phyloP scores from a whole-genome alignment of 176 grass and related monocot species.

The Miscanthus lutarioriparius region DNA sequence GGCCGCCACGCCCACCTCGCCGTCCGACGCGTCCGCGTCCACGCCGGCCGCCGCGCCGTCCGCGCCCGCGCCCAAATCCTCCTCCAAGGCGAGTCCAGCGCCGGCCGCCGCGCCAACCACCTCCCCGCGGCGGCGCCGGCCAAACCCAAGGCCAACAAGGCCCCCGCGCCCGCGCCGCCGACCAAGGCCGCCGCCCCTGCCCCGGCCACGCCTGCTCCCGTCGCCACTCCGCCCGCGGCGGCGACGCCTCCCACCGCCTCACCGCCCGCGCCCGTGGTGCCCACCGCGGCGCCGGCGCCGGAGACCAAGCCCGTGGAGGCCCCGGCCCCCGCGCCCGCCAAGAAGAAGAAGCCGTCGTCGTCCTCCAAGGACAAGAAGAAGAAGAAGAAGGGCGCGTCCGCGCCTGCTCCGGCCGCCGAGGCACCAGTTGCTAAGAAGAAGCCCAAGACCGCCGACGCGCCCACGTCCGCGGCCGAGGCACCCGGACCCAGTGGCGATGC shows the following conservation, averaged over 20 bases:
- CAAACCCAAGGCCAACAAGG: slow-evolving; percentile 26
- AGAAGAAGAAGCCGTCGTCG: slow-evolving; percentile 46
- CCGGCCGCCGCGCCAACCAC: not conserved
- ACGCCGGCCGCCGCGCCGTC: slow-evolving; percentile 10
- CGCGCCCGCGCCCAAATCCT: slow-evolving; percentile 24
- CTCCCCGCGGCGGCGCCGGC: not conserved
- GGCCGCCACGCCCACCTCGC: not conserved
- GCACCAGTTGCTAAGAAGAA: slow-evolving; percentile 7
- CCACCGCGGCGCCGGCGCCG: slow-evolving; percentile 8
- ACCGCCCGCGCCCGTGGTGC: not conserved
- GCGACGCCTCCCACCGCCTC: not conserved
- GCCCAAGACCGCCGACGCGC: slow-evolving; percentile 5
- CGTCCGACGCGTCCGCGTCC: slow-evolving; percentile 14
- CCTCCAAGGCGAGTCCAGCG: slow-evolving; percentile 11
- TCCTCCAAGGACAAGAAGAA: slow-evolving; percentile 35
- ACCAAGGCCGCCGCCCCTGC: slow-evolving; percentile 19
- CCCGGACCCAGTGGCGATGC: slow-evolving; percentile 41
- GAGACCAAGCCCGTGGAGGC: slow-evolving; percentile 14
- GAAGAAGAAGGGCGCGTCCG: slow-evolving; percentile 33
- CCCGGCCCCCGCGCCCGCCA: slow-evolving; percentile 41
- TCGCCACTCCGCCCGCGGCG: not conserved
- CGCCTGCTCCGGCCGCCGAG: slow-evolving; percentile 36
- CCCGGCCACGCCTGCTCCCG: not conserved
- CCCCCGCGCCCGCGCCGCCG: not conserved
- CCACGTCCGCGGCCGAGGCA: slow-evolving; percentile 6